phyloP scores from a whole-genome alignment of 1,139 yeast species.

The Protomyces gravidus region DNA sequence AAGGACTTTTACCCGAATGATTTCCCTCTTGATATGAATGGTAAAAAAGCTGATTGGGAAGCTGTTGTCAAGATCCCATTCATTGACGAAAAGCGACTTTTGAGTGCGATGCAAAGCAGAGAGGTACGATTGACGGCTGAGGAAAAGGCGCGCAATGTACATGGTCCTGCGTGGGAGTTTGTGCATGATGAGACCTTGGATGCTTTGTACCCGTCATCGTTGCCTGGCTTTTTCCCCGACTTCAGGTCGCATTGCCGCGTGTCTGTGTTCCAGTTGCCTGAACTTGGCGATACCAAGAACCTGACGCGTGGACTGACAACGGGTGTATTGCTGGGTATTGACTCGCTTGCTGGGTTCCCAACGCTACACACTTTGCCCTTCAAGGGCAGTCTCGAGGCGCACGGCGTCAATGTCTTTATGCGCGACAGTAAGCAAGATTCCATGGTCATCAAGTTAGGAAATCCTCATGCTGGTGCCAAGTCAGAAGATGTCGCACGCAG shows the following conservation, averaged over 20 bases:
- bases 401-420: slow-evolving; percentile 74
- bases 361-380: slow-evolving; percentile 67
- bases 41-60: slow-evolving; percentile 96
- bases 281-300: slow-evolving; percentile 46
- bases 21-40: slow-evolving; percentile 85
- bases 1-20: slow-evolving; percentile 85
- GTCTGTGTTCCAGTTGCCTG: slow-evolving; percentile 51
- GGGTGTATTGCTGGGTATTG: slow-evolving; percentile 66
- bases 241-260: slow-evolving; percentile 73
- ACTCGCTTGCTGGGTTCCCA: slow-evolving; percentile 86
- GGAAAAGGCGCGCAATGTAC: slow-evolving; percentile 67
- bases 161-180: slow-evolving; percentile 66
- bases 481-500: slow-evolving; percentile 53
- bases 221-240: slow-evolving; percentile 73
- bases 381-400: slow-evolving; percentile 49
- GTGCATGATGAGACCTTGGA: slow-evolving; percentile 73
- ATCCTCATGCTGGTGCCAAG: slow-evolving; percentile 51
- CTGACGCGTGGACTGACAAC: slow-evolving; percentile 57
- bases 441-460: slow-evolving; percentile 59
- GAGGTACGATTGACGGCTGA: slow-evolving; percentile 60
- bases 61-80: slow-evolving; percentile 94
- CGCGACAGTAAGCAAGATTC: slow-evolving; percentile 81
- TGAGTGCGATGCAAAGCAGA: slow-evolving; percentile 64
- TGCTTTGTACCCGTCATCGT: slow-evolving; percentile 66
- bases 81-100: slow-evolving; percentile 75